Evolutionary conservation across 2,329 filamentous ascomycete species (phyloP).

Genomic region (Colletotrichum siamense): DNA sequence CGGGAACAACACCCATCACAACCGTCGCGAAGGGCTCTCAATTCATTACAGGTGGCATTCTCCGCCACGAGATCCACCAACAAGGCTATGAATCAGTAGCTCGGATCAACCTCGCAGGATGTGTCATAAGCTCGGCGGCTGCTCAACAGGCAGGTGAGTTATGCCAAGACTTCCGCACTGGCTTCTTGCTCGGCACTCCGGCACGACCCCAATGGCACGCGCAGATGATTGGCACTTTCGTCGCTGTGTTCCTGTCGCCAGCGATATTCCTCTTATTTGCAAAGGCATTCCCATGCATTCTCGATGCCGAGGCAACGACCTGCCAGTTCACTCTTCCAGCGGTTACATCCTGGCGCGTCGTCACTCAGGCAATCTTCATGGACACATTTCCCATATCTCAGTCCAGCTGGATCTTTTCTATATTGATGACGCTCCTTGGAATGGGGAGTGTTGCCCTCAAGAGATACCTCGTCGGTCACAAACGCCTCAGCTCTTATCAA

Average conservation of each 20-base stretch:
- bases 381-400: background rate
- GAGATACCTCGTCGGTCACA: background rate
- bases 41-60: background rate
- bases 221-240: background rate
- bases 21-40: background rate
- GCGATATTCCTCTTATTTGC: background rate
- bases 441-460: background rate
- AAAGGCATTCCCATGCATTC: background rate
- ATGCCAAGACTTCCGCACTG: background rate
- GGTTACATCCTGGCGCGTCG: background rate
- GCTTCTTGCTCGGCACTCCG: background rate
- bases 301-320: background rate
- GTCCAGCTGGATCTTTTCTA: background rate
- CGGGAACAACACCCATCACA: background rate
- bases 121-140: background rate
- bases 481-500: background rate
- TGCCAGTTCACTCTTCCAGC: background rate
- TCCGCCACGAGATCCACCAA: background rate
- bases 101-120: background rate
- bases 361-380: background rate
- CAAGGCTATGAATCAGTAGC: background rate
- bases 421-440: background rate
- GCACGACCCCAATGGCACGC: background rate
- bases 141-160: background rate
- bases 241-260: background rate